Conservation (phyloP, 495 filamentous ascomycete genomes). For the Bryoglossum gracile region DNA sequence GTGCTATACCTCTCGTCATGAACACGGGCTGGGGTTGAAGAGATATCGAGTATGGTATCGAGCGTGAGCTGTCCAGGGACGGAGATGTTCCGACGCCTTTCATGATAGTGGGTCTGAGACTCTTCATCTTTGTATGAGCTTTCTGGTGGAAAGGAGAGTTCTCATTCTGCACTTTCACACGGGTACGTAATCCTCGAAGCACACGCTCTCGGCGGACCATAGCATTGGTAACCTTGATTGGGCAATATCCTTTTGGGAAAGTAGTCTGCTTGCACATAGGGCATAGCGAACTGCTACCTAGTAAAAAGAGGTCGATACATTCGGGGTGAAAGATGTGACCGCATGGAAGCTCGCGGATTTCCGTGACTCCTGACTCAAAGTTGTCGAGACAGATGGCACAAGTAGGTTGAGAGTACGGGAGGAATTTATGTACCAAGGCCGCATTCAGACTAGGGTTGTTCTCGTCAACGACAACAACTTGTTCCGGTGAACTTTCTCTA, state of each 20-base stretch:
- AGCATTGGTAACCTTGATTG: slow-evolving; percentile 63
- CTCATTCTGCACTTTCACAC: slow-evolving; percentile 12
- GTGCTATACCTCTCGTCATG: slow-evolving; percentile 2
- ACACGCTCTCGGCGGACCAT: slow-evolving; percentile 72
- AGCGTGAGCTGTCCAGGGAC: too few relatives aligned
- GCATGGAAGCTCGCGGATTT: slow-evolving; percentile 78
- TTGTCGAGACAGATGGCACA: slow-evolving; percentile 85
- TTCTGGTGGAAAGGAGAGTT: too few relatives aligned
- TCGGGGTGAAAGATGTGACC: slow-evolving; percentile 85
- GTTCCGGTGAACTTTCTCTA: slow-evolving; percentile 13
- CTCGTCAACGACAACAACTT: slow-evolving; percentile 9
- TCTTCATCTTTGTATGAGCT: too few relatives aligned
- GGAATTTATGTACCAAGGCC: slow-evolving; percentile 17
- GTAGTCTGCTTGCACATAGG: slow-evolving; percentile 80
- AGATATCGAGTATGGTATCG: background rate
- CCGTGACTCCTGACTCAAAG: slow-evolving; percentile 57
- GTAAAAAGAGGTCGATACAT: slow-evolving; percentile 78
- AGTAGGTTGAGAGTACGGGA: slow-evolving; percentile 57
- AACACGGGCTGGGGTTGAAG: slow-evolving; percentile 10
- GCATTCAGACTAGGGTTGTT: slow-evolving; percentile 3
- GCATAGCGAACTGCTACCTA: slow-evolving; percentile 66
- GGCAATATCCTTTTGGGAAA: slow-evolving; percentile 57
- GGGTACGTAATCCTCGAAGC: slow-evolving; percentile 37
- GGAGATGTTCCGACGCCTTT: too few relatives aligned
- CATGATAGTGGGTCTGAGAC: too few relatives aligned